Conservation (phyloP, 1,284 basidiomycete species). For the Ustilago sp. region DNA sequence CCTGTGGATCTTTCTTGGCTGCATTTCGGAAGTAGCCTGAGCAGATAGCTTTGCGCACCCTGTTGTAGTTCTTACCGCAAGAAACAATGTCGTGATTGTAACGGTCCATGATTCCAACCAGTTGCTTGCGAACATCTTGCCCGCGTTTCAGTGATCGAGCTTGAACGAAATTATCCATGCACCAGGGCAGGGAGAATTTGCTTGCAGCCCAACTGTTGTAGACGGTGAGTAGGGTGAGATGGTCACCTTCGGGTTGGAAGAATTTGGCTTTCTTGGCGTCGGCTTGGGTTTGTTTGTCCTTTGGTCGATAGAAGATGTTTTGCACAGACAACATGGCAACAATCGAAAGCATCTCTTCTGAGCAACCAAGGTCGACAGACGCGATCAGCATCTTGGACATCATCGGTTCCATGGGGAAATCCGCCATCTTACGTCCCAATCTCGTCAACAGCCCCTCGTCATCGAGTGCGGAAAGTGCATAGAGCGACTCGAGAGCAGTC, state of each 20-base stretch:
- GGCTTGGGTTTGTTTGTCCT: conserved; percentile 98
- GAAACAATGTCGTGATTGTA: conserved; percentile 96
- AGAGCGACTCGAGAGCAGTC: conserved; percentile 91
- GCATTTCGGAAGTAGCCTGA: conserved; percentile 76
- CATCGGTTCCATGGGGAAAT: conserved; percentile 97
- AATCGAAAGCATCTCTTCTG: conserved; percentile 95
- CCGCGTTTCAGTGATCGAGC: conserved; percentile 96
- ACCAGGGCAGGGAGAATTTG: conserved; percentile 90
- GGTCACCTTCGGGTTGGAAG: conserved; percentile 90
- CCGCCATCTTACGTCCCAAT: conserved; percentile 97
- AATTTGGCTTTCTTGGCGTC: conserved; percentile 97
- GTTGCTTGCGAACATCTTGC: conserved; percentile 95
- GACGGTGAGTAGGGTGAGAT: conserved; percentile 92
- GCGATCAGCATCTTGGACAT: conserved; percentile 98
- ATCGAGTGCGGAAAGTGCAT: conserved; percentile 93
- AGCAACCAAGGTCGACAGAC: conserved; percentile 93
- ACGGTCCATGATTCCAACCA: conserved; percentile 98
- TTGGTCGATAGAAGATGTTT: conserved; percentile 95
- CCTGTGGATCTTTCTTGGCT: conserved; percentile 78
- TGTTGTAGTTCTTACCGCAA: conserved; percentile 90
- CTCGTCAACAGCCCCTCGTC: conserved; percentile 95
- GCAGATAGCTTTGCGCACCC: conserved; percentile 92
- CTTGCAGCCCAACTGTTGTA: conserved; percentile 98
- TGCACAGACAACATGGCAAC: conserved; percentile 98
- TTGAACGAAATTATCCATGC: conserved; percentile 87